These are phyloP conservation scores for Daldinia sp. DNA, from an alignment of 2,329 filamentous ascomycete species.

Conservation along the genomic window DNA sequence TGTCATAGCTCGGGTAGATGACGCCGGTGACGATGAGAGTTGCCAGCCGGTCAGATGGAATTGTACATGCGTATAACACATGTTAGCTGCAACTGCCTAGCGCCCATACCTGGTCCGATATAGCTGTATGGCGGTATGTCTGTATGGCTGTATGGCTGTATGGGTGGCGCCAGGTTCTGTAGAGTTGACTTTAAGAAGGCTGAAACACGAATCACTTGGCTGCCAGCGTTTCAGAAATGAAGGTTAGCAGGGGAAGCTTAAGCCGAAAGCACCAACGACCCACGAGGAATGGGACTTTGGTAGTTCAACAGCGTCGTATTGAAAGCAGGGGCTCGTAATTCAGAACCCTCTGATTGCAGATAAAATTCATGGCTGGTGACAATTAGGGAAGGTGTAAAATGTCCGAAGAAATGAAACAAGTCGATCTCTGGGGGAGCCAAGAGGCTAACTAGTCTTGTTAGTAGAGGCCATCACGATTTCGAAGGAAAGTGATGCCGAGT, in stretches of 20 bases:
- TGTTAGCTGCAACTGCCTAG: conserved; percentile 10
- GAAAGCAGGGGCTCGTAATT: conserved; percentile 38
- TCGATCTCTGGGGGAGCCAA: conserved; percentile 44
- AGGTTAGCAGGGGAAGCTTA: conserved; percentile 33
- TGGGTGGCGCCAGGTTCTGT: conserved; percentile 21
- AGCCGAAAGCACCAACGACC: conserved; percentile 43
- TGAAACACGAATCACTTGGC: conserved; percentile 46
- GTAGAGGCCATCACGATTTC: conserved; percentile 33
- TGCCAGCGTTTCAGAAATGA: conserved; percentile 47
- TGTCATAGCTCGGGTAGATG: conserved; percentile 17
- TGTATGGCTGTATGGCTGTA: background rate
- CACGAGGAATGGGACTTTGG: conserved; percentile 39
- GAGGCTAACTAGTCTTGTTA: conserved; percentile 28
- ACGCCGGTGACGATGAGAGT: conserved; percentile 24
- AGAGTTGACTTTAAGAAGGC: conserved; percentile 38
- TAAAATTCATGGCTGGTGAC: conserved; percentile 37
- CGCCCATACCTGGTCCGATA: background rate
- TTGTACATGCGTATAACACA: conserved; percentile 12
- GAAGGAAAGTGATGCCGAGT: conserved; percentile 42
- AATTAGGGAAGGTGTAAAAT: conserved; percentile 41
- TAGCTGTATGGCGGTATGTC: no score
- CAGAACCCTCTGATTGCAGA: conserved; percentile 37
- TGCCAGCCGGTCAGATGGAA: conserved; percentile 26
- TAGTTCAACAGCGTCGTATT: conserved; percentile 40
- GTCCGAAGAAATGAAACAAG: conserved; percentile 43